A percentile compares a stretch with the other conserved stretches of the same genome.
phyloP scores from a whole-genome alignment of 2,329 filamentous ascomycete genomes.

The Setomelanomma holmii region DNA sequence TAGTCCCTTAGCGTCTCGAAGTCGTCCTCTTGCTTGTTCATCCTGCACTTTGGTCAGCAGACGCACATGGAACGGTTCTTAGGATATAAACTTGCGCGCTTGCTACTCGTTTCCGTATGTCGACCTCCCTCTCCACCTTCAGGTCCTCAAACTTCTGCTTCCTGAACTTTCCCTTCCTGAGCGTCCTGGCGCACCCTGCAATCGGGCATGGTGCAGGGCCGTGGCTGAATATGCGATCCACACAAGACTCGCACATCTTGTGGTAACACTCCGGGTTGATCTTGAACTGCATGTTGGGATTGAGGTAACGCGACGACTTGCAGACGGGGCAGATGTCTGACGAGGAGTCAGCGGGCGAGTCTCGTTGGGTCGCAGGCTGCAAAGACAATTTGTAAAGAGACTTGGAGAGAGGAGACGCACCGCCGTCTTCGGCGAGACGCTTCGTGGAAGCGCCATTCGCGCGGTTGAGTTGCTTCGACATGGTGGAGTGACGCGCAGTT shows the following conservation, averaged over 20 bases:
- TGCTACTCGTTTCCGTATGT: slow-evolving; percentile 82
- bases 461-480: slow-evolving; percentile 44
- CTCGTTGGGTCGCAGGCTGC: slow-evolving; percentile 22
- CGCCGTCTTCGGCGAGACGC: slow-evolving; percentile 43
- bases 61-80: neutral
- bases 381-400: slow-evolving; percentile 41
- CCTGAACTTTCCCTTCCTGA: slow-evolving; percentile 84
- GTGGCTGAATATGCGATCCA: slow-evolving; percentile 90
- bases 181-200: slow-evolving; percentile 83
- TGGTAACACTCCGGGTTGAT: slow-evolving; percentile 99
- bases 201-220: slow-evolving; percentile 93
- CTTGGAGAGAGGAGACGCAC: slow-evolving; percentile 45
- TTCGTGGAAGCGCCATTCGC: slow-evolving; percentile 36
- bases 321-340: slow-evolving; percentile 92
- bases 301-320: slow-evolving; percentile 95
- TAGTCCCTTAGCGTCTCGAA: slow-evolving; percentile 84
- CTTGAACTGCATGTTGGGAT: slow-evolving; percentile 90
- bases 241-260: slow-evolving; percentile 96
- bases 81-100: slow-evolving; percentile 52
- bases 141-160: slow-evolving; percentile 91
- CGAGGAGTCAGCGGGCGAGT: slow-evolving; percentile 33
- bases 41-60: slow-evolving; percentile 57
- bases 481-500: slow-evolving; percentile 27
- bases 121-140: slow-evolving; percentile 87
- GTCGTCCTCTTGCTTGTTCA: slow-evolving; percentile 89